Evolutionary conservation across 495 filamentous ascomycete genomes (phyloP).

Genomic region (Lasiosphaeria ovina): DNA sequence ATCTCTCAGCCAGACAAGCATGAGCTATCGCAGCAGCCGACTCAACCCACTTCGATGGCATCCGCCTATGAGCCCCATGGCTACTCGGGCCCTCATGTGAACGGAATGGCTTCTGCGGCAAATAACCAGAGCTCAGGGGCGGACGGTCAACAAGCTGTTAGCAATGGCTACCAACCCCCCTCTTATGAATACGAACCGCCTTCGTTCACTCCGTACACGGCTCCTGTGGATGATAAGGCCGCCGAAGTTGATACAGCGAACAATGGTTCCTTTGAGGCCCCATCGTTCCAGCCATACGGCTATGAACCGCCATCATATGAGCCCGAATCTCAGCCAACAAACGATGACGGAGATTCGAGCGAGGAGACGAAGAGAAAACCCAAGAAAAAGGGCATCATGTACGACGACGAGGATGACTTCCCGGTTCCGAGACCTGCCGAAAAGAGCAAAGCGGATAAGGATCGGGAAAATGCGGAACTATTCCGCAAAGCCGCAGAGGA

Average conservation of each 20-base stretch:
- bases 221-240: slow-evolving; percentile 32
- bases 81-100: slow-evolving; percentile 15
- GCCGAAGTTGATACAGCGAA: slow-evolving; percentile 14
- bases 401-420: slow-evolving; percentile 66
- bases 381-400: slow-evolving; percentile 79
- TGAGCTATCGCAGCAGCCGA: slow-evolving; percentile 4
- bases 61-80: slow-evolving; percentile 27
- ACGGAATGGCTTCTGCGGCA: slow-evolving; percentile 14
- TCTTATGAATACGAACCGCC: slow-evolving; percentile 46
- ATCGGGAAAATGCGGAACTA: slow-evolving; percentile 68
- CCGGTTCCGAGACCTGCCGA: slow-evolving; percentile 34
- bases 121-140: background rate
- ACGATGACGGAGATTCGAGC: slow-evolving; percentile 30
- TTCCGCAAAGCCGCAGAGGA: slow-evolving; percentile 82
- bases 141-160: slow-evolving; percentile 9
- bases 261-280: slow-evolving; percentile 45
- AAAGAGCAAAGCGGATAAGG: slow-evolving; percentile 57
- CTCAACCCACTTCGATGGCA: slow-evolving; percentile 10
- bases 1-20: slow-evolving; percentile 14
- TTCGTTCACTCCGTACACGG: slow-evolving; percentile 31
- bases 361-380: slow-evolving; percentile 50
- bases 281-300: slow-evolving; percentile 48
- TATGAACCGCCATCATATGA: slow-evolving; percentile 58
- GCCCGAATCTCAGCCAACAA: slow-evolving; percentile 45
- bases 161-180: slow-evolving; percentile 37